Evolutionary conservation across 805 yeast species (phyloP).

Genomic region (Vanderwaltozyma yarrowii): DNA sequence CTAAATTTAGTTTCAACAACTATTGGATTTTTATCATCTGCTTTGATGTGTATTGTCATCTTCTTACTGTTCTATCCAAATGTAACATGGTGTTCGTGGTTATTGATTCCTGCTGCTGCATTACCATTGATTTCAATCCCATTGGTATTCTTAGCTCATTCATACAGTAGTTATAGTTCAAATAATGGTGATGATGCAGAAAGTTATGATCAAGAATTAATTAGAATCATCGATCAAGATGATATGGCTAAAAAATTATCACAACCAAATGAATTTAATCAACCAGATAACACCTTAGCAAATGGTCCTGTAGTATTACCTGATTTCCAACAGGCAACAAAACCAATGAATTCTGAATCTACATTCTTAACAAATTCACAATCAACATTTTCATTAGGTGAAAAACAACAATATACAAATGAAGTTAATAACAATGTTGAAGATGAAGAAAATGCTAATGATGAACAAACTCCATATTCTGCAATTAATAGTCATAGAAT

Average conservation of each 20-base stretch:
- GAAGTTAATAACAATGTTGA: no score
- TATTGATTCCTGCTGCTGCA: conserved; percentile 56
- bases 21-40: conserved; percentile 44
- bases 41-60: conserved; percentile 43
- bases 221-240: conserved; percentile 1
- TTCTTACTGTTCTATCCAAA: conserved; percentile 55
- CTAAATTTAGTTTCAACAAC: conserved; percentile 35
- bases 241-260: background rate
- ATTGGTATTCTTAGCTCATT: conserved; percentile 35
- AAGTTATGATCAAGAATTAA: conserved; percentile 1
- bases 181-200: conserved; percentile 15
- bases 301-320: conserved; percentile 3
- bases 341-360: background rate
- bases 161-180: conserved; percentile 3
- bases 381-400: background rate
- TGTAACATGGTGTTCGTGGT: conserved; percentile 64
- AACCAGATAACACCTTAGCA: background rate
- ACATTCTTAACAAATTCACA: background rate
- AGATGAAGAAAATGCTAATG: conserved; percentile 2
- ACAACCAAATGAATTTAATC: background rate
- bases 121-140: conserved; percentile 44
- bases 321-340: conserved; percentile 4
- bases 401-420: conserved; percentile 1
- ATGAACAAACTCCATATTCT: conserved; percentile 13
- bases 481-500: conserved; percentile 11